Evolutionary conservation across 345 rosid genomes (phyloP), one percentile per base, ranked within the genome.

Genomic region (Lepidium didymum): DNA sequence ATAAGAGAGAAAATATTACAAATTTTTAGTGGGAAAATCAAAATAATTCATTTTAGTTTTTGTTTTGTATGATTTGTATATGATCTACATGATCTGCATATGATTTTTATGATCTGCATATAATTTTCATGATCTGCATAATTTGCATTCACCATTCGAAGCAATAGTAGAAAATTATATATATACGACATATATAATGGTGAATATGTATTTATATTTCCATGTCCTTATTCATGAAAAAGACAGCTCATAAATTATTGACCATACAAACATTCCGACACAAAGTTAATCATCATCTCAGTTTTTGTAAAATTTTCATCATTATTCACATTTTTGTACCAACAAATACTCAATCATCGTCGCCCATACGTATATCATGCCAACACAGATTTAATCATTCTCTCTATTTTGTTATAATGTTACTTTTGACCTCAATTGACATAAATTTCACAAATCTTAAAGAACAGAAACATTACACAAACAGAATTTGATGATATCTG

Each of bases 201-300:
- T 54, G 14, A 35, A 34, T 27, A 34, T 5, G 11, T 14, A 1
- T 51, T 23, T 15, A 0, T 64, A 31, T 54, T 21, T 1, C 23
- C 27, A n/a, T 42, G 37, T 18, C 44, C 1, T 15, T 4, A 8
- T 14, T 23, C 7, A 16, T n/a, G 33, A 3, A 1, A 37, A 59
- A 43, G 72, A 67, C 77, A 74, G 64, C 57, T 31, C 73, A 74
- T 44, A 62, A 49, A 73, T 43, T 43, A 27, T 44, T 8, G 3
- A 31, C 59, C 59, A 65, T 51, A 51, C 38, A 51, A 37, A 36
- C 69, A 51, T 51, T 64, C 69, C 69, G 69, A 64, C 50, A 64
- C 52, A 29, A n/a, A 31, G 14, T 31, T 15, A 41, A 65, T 65
- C 69, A 65, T 65, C 41, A 27, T 65, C 50, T 52, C 29, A 10